Conservation (phyloP, 2,329 filamentous ascomycete genomes). For the Ophiosphaerella narmari region DNA sequence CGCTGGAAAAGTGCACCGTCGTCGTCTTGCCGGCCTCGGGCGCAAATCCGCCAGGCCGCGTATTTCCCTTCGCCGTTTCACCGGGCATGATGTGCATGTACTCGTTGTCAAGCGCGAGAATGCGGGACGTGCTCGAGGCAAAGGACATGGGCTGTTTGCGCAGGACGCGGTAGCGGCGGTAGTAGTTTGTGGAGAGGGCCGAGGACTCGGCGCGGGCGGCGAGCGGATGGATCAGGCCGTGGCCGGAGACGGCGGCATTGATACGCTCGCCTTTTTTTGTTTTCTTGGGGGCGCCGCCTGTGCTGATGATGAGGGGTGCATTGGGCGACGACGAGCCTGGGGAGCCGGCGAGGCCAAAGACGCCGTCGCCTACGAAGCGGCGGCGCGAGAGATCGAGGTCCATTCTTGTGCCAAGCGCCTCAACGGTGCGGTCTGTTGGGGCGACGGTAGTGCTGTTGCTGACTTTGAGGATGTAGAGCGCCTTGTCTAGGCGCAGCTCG, state of each 20-base stretch:
- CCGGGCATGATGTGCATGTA: slow-evolving; percentile 83
- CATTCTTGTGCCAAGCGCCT: slow-evolving; percentile 74
- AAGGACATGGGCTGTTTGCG: slow-evolving; percentile 84
- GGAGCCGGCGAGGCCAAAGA: slow-evolving; percentile 69
- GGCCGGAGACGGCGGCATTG: slow-evolving; percentile 56
- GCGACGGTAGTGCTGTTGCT: slow-evolving; percentile 75
- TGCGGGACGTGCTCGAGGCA: slow-evolving; percentile 73
- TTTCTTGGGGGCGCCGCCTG: slow-evolving; percentile 55
- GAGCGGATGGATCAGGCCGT: slow-evolving; percentile 62
- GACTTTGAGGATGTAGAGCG: slow-evolving; percentile 77
- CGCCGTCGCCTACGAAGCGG: slow-evolving; percentile 75
- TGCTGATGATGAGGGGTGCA: slow-evolving; percentile 61
- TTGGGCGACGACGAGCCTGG: slow-evolving; percentile 74
- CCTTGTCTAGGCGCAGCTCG: slow-evolving; percentile 78
- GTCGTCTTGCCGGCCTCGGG: slow-evolving; percentile 65
- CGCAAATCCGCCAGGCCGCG: slow-evolving; percentile 13
- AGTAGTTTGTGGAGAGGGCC: slow-evolving; percentile 51
- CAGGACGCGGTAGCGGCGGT: slow-evolving; percentile 79
- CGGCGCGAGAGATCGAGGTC: slow-evolving; percentile 77
- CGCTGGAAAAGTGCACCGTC: slow-evolving; percentile 80
- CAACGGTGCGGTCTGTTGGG: slow-evolving; percentile 76
- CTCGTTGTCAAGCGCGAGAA: slow-evolving; percentile 80
- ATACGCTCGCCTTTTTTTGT: slow-evolving; percentile 61
- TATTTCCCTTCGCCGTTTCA: slow-evolving; percentile 57
- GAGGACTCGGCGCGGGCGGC: slow-evolving; percentile 60